Base-by-base conservation (phyloP, 345 rosid genomes). In the Euphorbia pulcherrima region DNA sequence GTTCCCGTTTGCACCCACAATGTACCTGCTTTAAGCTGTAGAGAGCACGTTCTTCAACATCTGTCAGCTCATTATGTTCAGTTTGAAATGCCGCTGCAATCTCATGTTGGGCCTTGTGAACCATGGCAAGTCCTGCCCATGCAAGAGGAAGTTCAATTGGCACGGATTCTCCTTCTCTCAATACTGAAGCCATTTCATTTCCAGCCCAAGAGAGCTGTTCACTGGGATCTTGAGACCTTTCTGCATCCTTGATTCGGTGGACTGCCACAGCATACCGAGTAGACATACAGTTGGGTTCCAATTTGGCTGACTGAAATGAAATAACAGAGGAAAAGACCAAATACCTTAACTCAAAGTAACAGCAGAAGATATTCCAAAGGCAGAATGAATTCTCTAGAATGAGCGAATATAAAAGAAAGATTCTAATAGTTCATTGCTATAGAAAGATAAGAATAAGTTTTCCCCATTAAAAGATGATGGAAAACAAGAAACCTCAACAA, bases 101-200 rank as follows among this genome's bases (percentile, higher is more conserved):
- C 81, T 91, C 99, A 62, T 94, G 99, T 5, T 84, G 96, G 54
- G 88, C 81, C 75, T 91, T 89, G 76, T 91, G 97, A 81, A 84
- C 96, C 90, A 88, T 83, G 58, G 90, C 96, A 70, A 91, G 90
- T 65, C 99, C 99, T 26, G 95, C 89, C 99, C 97, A 89, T 47
- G 90, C 99, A 74, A 84, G 72, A 54, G 95, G 84, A 78, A 75
- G 81, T 60, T 91, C 92, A 69, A 89, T 81, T 7, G 84, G 87
- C 74, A 82, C 86, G 78, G 90, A 70, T 30, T 94, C 99, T 71
- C 96, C 96, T 77, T 94, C 99, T 78, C 99, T 86, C 71, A 89
- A 69, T 47, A 91, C 83, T 29, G 99, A 91, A 68, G 96, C 97
- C 97, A 94, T 94, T 82, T 94, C 99, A 76, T 94, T 88, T 69